These are phyloP conservation scores for Fusarium pseudonygamai DNA, from an alignment of 2,329 filamentous ascomycete species.

Conservation along the genomic window DNA sequence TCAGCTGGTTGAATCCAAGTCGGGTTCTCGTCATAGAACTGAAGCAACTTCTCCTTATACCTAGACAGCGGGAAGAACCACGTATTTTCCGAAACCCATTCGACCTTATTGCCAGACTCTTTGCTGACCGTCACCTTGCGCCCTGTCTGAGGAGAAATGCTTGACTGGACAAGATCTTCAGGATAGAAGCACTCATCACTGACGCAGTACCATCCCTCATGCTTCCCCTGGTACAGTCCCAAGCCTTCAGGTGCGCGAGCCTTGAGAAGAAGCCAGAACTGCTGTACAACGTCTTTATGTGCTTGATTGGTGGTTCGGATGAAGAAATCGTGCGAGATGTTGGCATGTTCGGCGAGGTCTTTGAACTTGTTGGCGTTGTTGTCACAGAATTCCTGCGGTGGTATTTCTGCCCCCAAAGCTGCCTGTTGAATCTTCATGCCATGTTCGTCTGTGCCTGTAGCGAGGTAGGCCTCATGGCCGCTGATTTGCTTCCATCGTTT, in stretches of 20 bases:
- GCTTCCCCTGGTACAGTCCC: slow-evolving; percentile 84
- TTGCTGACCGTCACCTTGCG: slow-evolving; percentile 82
- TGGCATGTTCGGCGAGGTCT: slow-evolving; percentile 74
- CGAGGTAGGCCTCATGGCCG: slow-evolving; percentile 75
- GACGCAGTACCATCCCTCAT: slow-evolving; percentile 96
- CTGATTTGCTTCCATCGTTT: slow-evolving; percentile 90
- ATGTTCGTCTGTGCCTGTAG: slow-evolving; percentile 96
- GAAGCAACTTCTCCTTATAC: slow-evolving; percentile 79
- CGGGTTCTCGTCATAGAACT: slow-evolving; percentile 82
- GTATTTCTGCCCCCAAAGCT: slow-evolving; percentile 73
- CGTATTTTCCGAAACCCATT: slow-evolving; percentile 93
- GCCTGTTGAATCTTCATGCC: slow-evolving; percentile 97
- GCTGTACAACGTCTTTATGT: slow-evolving; percentile 85
- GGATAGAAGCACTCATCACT: slow-evolving; percentile 98
- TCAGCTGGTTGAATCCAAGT: slow-evolving; percentile 77
- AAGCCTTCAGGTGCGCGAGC: slow-evolving; percentile 63
- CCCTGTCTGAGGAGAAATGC: slow-evolving; percentile 82
- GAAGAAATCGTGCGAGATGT: slow-evolving; percentile 84
- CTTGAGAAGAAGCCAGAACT: slow-evolving; percentile 86
- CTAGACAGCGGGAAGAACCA: slow-evolving; percentile 94
- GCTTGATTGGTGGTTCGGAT: slow-evolving; percentile 88
- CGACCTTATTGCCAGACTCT: slow-evolving; percentile 91
- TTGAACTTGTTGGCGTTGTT: slow-evolving; percentile 82
- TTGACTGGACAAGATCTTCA: slow-evolving; percentile 74
- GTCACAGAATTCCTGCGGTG: slow-evolving; percentile 89